Conservation (phyloP, 139 green algal species). For the Micractinium conductrix region DNA sequence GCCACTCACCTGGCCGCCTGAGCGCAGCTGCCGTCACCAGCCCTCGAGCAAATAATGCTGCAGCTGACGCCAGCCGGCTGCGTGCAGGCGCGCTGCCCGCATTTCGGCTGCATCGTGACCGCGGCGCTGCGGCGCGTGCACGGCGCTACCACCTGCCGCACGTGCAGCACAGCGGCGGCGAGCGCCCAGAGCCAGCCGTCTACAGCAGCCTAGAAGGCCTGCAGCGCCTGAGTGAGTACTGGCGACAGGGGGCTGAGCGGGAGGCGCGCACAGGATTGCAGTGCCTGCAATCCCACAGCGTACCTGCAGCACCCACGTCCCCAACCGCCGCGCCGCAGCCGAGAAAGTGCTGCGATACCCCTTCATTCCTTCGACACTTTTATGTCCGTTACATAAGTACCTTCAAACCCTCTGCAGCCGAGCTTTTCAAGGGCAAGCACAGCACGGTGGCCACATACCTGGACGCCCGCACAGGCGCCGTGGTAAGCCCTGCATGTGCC, state of each 20-base stretch:
- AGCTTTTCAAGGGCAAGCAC: conserved; percentile 36
- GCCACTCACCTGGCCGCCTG: too few species aligned
- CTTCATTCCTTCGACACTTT: background rate
- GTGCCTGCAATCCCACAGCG: too few species aligned
- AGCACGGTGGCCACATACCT: conserved; percentile 1
- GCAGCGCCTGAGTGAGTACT: background rate
- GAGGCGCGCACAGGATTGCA: background rate
- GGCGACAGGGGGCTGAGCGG: too few species aligned
- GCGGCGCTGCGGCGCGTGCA: background rate
- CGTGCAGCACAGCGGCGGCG: background rate
- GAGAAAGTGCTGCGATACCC: background rate
- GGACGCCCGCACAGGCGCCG: background rate
- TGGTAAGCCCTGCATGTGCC: too few species aligned
- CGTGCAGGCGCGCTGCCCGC: background rate
- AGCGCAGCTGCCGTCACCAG: too few species aligned
- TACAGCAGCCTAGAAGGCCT: conserved; percentile 11
- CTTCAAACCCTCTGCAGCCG: background rate
- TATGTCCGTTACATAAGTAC: background rate
- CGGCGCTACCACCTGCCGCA: background rate
- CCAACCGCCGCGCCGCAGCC: too few species aligned
- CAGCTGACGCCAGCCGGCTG: too few species aligned
- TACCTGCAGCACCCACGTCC: background rate
- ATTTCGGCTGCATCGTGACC: background rate
- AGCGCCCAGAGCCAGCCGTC: background rate
- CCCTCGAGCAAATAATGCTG: background rate